Percentiles rank a stretch among this genome's conserved stretches.
phyloP scores from a whole-genome alignment of 306 rosid species.

The Vigna unguiculata region DNA sequence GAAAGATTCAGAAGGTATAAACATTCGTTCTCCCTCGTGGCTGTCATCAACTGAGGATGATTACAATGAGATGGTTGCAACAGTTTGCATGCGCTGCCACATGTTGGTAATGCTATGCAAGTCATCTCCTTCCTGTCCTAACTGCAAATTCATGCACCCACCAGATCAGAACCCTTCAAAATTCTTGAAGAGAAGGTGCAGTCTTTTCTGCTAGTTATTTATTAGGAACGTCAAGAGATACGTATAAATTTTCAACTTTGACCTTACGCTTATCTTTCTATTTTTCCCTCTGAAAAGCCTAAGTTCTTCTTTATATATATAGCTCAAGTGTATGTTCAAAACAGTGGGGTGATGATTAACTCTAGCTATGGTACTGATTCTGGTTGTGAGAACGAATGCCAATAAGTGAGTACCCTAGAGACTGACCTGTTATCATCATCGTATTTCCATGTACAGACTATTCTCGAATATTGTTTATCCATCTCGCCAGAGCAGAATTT shows the following conservation, averaged over 20 bases:
- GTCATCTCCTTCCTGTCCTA: slow-evolving; percentile 91
- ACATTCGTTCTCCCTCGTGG: slow-evolving; percentile 53
- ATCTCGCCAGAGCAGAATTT: slow-evolving; percentile 11
- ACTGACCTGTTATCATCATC: slow-evolving; percentile 37
- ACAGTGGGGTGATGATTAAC: slow-evolving; percentile 15
- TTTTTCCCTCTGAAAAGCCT: background rate
- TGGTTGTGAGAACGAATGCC: slow-evolving; percentile 13
- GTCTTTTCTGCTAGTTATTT: slow-evolving; percentile 57
- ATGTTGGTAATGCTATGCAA: slow-evolving; percentile 90
- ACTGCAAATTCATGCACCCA: slow-evolving; percentile 91
- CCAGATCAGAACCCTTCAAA: slow-evolving; percentile 64
- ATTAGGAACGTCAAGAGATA: background rate
- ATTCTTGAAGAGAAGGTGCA: slow-evolving; percentile 61
- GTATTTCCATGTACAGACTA: slow-evolving; percentile 31
- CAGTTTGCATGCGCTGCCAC: slow-evolving; percentile 87
- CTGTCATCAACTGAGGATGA: slow-evolving; percentile 60
- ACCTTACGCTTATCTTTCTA: slow-evolving; percentile 15
- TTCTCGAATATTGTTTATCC: slow-evolving; percentile 11
- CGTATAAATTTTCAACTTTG: slow-evolving; percentile 32
- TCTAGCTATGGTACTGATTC: slow-evolving; percentile 25
- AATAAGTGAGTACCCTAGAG: slow-evolving; percentile 38
- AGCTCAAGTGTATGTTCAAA: slow-evolving; percentile 17
- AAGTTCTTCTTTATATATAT: slow-evolving; percentile 16
- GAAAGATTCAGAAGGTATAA: slow-evolving; percentile 40
- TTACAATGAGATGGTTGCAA: slow-evolving; percentile 80